Evolutionary conservation across 768 basidiomycete genomes (phyloP).

Genomic region (Pisolithus microcarpus): DNA sequence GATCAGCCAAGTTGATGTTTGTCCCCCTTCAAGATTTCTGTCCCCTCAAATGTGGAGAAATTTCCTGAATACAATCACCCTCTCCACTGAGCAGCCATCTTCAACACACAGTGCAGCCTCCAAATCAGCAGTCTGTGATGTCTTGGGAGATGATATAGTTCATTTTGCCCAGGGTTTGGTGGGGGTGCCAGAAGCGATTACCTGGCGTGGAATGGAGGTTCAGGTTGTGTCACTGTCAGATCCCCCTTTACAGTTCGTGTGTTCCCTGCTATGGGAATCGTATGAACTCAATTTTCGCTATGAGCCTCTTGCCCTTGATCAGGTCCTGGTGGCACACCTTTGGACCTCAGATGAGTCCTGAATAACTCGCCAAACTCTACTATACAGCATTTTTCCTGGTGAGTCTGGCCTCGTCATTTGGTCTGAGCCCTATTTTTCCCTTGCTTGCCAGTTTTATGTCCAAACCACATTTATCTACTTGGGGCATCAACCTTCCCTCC

Average conservation of each 20-base stretch:
- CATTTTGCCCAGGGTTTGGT: conserved; percentile 10
- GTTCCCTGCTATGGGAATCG: conserved; percentile 15
- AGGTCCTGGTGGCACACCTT: neutral
- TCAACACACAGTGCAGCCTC: neutral
- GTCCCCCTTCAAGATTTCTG: conserved; percentile 1
- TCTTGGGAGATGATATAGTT: conserved; percentile 1
- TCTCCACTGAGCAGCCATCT: neutral
- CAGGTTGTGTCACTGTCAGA: neutral
- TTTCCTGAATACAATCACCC: conserved; percentile 2
- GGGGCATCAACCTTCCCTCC: too few species aligned
- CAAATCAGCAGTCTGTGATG: neutral
- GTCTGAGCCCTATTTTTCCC: neutral
- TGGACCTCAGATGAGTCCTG: conserved; percentile 3
- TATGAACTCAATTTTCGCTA: conserved; percentile 15
- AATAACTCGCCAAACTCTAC: neutral
- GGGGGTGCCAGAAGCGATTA: neutral
- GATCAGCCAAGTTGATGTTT: conserved; percentile 5
- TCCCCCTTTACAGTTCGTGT: neutral
- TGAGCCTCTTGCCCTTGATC: conserved; percentile 15
- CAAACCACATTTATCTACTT: too few species aligned
- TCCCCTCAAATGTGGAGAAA: conserved; percentile 5
- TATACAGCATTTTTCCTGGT: conserved; percentile 4
- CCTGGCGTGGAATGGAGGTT: neutral
- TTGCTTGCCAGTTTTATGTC: too few species aligned
- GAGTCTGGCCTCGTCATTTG: conserved; percentile 1